These are phyloP conservation scores for Neofusicoccum sp. DNA, from an alignment of 2,329 filamentous ascomycete genomes.

Conservation along the genomic window DNA sequence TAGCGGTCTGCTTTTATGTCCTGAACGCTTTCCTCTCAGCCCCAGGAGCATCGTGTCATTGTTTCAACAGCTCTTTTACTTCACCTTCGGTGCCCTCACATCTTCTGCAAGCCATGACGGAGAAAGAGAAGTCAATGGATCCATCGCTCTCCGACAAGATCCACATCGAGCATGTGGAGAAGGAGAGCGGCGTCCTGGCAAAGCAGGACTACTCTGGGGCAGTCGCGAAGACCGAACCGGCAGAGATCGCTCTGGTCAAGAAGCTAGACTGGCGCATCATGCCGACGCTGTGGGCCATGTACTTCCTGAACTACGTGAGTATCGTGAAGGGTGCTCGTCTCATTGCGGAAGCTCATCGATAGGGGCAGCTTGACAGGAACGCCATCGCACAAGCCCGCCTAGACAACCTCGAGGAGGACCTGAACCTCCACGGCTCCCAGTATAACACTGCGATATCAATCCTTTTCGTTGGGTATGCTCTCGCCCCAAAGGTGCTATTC, in stretches of 20 bases:
- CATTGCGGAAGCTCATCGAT: slow-evolving; percentile 8
- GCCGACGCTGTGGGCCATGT: slow-evolving; percentile 47
- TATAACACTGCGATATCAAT: slow-evolving; percentile 56
- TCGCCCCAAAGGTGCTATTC: slow-evolving; percentile 50
- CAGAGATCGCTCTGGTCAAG: slow-evolving; percentile 37
- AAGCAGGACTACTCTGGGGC: slow-evolving; percentile 39
- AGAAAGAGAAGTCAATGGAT: neutral
- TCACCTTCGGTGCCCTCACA: neutral
- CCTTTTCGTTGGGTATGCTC: slow-evolving; percentile 55
- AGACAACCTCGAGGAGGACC: slow-evolving; percentile 62
- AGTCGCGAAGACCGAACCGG: slow-evolving; percentile 37
- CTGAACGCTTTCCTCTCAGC: no score
- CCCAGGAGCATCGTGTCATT: no score
- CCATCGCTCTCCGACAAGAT: neutral
- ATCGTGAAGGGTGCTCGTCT: slow-evolving; percentile 34
- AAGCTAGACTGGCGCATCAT: slow-evolving; percentile 36
- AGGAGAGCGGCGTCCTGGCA: neutral
- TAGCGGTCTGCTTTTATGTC: neutral
- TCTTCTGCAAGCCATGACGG: neutral
- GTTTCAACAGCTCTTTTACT: neutral
- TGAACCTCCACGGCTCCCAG: neutral
- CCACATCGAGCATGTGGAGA: neutral
- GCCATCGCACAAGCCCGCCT: slow-evolving; percentile 67
- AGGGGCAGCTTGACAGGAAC: slow-evolving; percentile 56
- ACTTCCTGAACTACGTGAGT: slow-evolving; percentile 36